phyloP scores from a whole-genome alignment of 306 rosid species.

The Casuarina cunninghamiana region DNA sequence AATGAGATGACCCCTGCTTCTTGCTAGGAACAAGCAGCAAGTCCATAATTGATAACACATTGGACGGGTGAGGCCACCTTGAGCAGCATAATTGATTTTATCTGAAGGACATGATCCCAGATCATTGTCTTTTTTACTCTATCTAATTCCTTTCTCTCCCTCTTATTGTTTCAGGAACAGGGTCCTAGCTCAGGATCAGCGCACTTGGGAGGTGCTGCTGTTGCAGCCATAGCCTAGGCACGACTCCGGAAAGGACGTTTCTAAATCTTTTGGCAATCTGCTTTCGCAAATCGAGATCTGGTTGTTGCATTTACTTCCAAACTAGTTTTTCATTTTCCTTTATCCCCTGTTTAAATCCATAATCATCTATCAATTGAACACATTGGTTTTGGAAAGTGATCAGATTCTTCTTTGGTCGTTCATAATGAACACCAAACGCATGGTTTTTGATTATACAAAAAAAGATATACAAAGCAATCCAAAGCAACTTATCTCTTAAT shows the following conservation, averaged over 20 bases:
- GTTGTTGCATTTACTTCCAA: too few relatives aligned
- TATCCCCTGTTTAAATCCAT: too few relatives aligned
- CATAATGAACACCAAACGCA: too few relatives aligned
- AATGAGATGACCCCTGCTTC: not conserved
- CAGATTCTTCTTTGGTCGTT: too few relatives aligned
- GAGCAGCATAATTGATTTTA: not conserved
- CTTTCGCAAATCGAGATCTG: too few relatives aligned
- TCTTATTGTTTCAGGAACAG: slow-evolving; percentile 55
- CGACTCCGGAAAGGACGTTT: slow-evolving; percentile 68
- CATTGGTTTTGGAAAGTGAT: too few relatives aligned
- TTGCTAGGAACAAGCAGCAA: not conserved
- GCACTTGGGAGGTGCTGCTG: slow-evolving; percentile 87
- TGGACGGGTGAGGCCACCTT: not conserved
- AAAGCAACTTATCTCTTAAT: too few relatives aligned
- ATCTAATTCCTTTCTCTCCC: not conserved
- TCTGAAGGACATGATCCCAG: slow-evolving; percentile 12
- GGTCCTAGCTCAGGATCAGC: slow-evolving; percentile 66
- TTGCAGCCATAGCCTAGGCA: slow-evolving; percentile 85
- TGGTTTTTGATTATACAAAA: too few relatives aligned
- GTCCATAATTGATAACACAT: not conserved
- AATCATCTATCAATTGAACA: too few relatives aligned
- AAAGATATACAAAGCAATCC: too few relatives aligned
- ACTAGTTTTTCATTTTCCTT: too few relatives aligned
- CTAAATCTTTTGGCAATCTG: slow-evolving; percentile 19
- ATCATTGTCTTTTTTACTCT: slow-evolving; percentile 1